Evolutionary conservation across 306 rosid genomes (phyloP), one percentile per base, ranked within the genome.

Genomic region (Psophocarpus tetragonolobus): DNA sequence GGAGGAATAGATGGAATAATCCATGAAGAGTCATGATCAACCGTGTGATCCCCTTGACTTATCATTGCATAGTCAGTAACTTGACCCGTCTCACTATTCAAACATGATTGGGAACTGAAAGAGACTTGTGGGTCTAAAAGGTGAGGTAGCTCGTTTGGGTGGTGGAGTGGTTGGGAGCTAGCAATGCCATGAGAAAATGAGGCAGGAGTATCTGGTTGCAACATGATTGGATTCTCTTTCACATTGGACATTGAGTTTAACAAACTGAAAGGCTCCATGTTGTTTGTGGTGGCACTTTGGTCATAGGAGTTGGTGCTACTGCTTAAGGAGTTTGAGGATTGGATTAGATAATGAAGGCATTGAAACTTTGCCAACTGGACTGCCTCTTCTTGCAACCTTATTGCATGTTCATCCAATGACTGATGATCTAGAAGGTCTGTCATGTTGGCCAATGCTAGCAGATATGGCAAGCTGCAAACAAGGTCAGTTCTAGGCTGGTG

Each of bases 401-500:
- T 12, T 12, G 85, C 87, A 1, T 84, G 88, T 48, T 87, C 88
- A 81, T 88, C 90, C 35, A 85, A 33, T 38, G 86, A 58, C 18
- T 78, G 88, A 70, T 85, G 84, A 21, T 84, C 85, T 33, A 81
- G 44, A 0, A 86, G 77, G 41, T 87, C 86, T 48, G 83, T 89
- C 76, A 92, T 81, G 87, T 83, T 92, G 23, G 93, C 91, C 68
- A 89, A 68, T 38, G 93, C 93, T 67, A 91, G 72, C 23, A 91
- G 85, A 45, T 91, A 85, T 27, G 90, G 91, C 76, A 91, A 68
- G 76, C 66, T 86, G 42, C 90, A 85, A 79, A 90, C 84, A 27
- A 88, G 90, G 73, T 92, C 96, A 10, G 91, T 87, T 87, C 96
- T 88, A 41, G 97, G 97, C n/a, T 90, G 96, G 68, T 92, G 97